A percentile compares a stretch with the other conserved stretches of the same genome.
Evolutionary conservation across 2,329 filamentous ascomycete species (phyloP).

Genomic region (Alternaria triticimaculans): DNA sequence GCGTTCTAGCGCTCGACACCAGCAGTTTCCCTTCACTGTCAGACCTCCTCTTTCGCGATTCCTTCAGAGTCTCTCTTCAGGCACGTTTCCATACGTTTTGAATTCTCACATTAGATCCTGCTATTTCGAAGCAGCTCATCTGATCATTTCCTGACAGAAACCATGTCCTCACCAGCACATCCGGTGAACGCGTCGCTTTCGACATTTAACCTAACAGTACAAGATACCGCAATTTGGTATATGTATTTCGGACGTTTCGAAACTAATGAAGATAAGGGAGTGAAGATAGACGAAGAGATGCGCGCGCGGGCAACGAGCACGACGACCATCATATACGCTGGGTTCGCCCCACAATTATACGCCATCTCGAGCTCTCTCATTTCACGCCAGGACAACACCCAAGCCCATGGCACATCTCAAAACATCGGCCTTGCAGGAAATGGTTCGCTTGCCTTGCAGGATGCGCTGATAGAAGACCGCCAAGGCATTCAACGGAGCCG

Average conservation of each 20-base stretch:
- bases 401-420: neutral
- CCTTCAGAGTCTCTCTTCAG: neutral
- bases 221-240: neutral
- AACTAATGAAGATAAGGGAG: neutral
- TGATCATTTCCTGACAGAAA: neutral
- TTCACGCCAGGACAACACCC: neutral
- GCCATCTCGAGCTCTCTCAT: neutral
- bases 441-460: neutral
- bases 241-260: neutral
- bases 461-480: neutral
- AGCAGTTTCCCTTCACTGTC: neutral
- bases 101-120: neutral
- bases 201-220: neutral
- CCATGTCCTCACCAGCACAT: neutral
- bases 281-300: neutral
- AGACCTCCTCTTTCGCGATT: neutral
- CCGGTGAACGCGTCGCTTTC: neutral
- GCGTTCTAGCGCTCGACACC: neutral
- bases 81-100: fast-evolving
- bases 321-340: neutral
- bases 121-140: neutral
- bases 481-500: neutral
- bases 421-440: neutral
- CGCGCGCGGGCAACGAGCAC: neutral
- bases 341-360: neutral